Percentiles rank a stretch among this genome's conserved stretches.
Conservation (phyloP, 108 stramenopile genomes). For the Cyclotella baltica region DNA sequence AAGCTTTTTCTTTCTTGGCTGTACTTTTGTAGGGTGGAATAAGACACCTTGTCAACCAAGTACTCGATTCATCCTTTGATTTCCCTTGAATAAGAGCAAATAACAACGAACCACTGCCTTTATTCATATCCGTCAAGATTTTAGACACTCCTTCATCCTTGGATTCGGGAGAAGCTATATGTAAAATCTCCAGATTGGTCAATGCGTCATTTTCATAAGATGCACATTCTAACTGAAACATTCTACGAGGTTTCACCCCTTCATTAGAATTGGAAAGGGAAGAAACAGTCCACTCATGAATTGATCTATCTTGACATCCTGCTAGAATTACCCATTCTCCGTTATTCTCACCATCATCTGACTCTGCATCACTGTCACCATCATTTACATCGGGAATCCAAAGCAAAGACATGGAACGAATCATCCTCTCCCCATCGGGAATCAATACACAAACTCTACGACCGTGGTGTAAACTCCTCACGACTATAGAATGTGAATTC, state of each 20-base stretch:
- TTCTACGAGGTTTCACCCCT: slow-evolving; percentile 7
- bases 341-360: slow-evolving; percentile 10
- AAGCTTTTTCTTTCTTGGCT: not conserved
- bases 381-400: slow-evolving; percentile 29
- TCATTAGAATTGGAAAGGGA: slow-evolving; percentile 12
- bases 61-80: not conserved
- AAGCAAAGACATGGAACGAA: slow-evolving; percentile 35
- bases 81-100: slow-evolving; percentile 1
- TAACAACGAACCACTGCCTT: not conserved
- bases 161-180: slow-evolving; percentile 16
- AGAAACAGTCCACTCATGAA: slow-evolving; percentile 47
- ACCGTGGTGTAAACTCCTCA: slow-evolving; percentile 41
- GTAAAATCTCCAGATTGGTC: not conserved
- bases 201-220: not conserved
- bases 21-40: not conserved
- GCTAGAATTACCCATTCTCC: slow-evolving; percentile 52
- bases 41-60: not conserved
- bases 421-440: slow-evolving; percentile 13
- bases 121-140: not conserved
- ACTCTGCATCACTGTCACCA: slow-evolving; percentile 2
- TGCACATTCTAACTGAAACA: slow-evolving; percentile 3
- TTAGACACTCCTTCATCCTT: slow-evolving; percentile 7
- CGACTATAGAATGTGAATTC: slow-evolving; percentile 28
- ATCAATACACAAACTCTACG: slow-evolving; percentile 31
- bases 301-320: slow-evolving; percentile 31